A percentile compares a stretch with the other conserved stretches of the same genome.
Evolutionary conservation across 345 rosid genomes (phyloP).

Genomic region (Eucalyptus albens): DNA sequence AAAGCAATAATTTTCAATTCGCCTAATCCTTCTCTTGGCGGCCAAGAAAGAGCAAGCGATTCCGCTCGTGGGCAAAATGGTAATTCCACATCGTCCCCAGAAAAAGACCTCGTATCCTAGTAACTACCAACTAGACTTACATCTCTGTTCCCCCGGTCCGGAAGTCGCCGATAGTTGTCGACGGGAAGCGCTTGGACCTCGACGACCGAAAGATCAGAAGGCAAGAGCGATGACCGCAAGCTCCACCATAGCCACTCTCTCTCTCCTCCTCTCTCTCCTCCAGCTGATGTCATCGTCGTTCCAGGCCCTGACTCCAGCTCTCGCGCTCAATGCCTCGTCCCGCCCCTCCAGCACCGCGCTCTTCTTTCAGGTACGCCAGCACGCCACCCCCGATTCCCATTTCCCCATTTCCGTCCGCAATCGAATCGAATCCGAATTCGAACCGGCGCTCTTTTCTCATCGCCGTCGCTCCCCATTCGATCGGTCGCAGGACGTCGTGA

Average conservation of each 20-base stretch:
- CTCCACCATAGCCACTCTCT: slow-evolving; percentile 6
- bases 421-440: background rate
- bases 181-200: background rate
- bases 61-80: background rate
- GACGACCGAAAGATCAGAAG: background rate
- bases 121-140: background rate
- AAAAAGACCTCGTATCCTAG: background rate
- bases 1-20: background rate
- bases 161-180: background rate
- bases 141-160: background rate
- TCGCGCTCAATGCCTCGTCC: background rate
- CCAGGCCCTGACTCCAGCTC: background rate
- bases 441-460: background rate
- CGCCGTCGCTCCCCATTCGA: background rate
- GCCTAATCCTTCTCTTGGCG: background rate
- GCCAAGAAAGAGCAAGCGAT: background rate
- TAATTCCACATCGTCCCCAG: background rate
- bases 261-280: slow-evolving; percentile 1
- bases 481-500: slow-evolving; percentile 45
- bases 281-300: background rate
- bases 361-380: slow-evolving; percentile 19
- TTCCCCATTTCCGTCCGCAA: background rate
- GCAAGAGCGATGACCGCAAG: background rate
- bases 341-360: background rate
- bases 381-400: background rate